Evolutionary conservation across 805 yeast genomes (phyloP).

Genomic region (Myxozyma neotropica): DNA sequence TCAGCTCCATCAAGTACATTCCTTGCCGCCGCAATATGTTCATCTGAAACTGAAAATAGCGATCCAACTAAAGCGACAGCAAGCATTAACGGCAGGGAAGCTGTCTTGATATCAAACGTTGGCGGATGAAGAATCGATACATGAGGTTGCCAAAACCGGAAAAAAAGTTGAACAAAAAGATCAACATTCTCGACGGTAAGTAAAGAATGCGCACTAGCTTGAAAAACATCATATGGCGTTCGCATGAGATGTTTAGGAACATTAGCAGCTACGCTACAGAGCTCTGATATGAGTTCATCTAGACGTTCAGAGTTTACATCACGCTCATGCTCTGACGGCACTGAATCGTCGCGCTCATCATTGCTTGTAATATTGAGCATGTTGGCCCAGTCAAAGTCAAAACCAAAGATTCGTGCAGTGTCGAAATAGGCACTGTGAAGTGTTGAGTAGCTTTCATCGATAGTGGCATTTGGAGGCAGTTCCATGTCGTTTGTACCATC

Average conservation of each 20-base stretch:
- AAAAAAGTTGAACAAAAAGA: no score
- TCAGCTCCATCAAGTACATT: no score
- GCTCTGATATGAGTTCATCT: not conserved
- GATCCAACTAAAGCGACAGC: no score
- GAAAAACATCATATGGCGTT: not conserved
- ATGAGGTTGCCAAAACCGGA: no score
- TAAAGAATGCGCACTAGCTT: not conserved
- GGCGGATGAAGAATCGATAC: no score
- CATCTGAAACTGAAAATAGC: no score
- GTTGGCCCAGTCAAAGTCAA: slow-evolving; percentile 10
- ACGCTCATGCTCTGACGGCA: not conserved
- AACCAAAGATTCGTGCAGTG: not conserved
- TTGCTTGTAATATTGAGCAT: not conserved
- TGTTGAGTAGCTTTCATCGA: not conserved
- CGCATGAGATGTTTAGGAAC: not conserved
- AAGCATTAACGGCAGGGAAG: no score
- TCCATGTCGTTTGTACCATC: not conserved
- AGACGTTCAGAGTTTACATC: not conserved
- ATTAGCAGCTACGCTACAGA: not conserved
- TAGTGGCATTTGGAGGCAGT: not conserved
- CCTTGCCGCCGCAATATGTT: no score
- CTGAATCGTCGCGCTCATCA: not conserved
- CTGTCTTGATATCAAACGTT: no score
- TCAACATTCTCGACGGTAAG: no score
- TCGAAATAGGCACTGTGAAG: slow-evolving; percentile 8